These are phyloP conservation scores for Suillus variegatus DNA, from an alignment of 768 basidiomycete species.

Conservation along the genomic window DNA sequence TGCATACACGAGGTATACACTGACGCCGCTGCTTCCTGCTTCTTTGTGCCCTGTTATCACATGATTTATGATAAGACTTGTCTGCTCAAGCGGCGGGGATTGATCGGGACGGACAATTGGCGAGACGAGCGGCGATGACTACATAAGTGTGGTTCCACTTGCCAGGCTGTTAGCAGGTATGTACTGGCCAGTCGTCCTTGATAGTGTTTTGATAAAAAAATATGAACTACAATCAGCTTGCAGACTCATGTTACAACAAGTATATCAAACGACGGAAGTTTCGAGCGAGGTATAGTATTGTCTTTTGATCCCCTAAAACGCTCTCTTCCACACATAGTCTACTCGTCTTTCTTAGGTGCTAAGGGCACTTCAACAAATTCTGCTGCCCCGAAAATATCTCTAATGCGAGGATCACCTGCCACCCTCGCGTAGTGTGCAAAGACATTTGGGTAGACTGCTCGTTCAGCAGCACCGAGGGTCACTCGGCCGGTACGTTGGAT, in stretches of 20 bases:
- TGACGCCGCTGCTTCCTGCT: slow-evolving; percentile 41
- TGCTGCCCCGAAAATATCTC: slow-evolving; percentile 19
- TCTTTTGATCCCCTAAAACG: neutral
- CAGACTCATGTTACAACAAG: neutral
- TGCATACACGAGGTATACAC: slow-evolving; percentile 59
- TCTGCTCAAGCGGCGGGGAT: slow-evolving; percentile 24
- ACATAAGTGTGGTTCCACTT: slow-evolving; percentile 77
- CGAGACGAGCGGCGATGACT: slow-evolving; percentile 41
- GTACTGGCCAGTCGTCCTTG: too few species aligned
- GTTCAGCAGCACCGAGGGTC: slow-evolving; percentile 29
- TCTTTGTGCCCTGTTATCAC: slow-evolving; percentile 48
- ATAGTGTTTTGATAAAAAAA: neutral
- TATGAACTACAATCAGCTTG: neutral
- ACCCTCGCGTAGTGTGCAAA: slow-evolving; percentile 29
- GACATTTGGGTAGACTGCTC: slow-evolving; percentile 25
- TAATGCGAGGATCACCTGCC: slow-evolving; percentile 20
- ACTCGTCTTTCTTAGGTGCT: slow-evolving; percentile 12
- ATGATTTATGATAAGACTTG: slow-evolving; percentile 43
- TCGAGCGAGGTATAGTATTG: neutral
- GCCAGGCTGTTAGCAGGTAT: slow-evolving; percentile 58
- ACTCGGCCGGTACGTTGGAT: slow-evolving; percentile 24
- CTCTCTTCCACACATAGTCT: neutral
- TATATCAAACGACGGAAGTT: neutral
- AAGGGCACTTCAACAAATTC: slow-evolving; percentile 23
- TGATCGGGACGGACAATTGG: slow-evolving; percentile 48